Percentiles rank a stretch among this genome's conserved stretches.
phyloP scores from a whole-genome alignment of 441 rosid genomes.

The Mallotus repandus region DNA sequence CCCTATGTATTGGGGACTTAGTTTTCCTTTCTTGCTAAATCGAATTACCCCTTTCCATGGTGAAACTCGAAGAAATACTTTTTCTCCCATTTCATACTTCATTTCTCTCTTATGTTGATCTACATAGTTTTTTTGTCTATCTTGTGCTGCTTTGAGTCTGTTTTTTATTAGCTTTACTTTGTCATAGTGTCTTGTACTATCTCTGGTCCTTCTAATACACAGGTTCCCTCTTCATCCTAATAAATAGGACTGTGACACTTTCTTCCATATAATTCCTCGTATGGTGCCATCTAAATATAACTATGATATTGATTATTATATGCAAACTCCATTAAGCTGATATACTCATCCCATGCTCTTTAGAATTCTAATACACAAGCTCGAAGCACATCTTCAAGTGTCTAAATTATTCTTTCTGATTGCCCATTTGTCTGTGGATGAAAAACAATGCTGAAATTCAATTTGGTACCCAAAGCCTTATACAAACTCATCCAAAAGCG shows the following conservation, averaged over 20 bases:
- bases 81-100: background rate
- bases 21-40: too few species aligned
- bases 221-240: background rate
- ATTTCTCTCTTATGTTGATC: background rate
- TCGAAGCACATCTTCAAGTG: conserved; percentile 5
- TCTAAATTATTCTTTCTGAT: conserved; percentile 1
- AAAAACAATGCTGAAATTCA: background rate
- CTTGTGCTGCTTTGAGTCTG: background rate
- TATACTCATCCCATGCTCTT: background rate
- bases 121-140: background rate
- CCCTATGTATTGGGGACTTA: too few species aligned
- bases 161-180: background rate
- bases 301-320: background rate
- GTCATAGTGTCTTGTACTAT: background rate
- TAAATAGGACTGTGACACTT: too few species aligned
- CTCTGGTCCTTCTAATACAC: background rate
- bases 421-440: conserved; percentile 1
- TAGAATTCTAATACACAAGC: background rate
- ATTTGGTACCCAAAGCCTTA: background rate
- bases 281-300: background rate
- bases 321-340: background rate
- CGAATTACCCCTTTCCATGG: too few species aligned
- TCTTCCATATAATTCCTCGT: background rate
- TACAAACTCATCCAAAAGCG: background rate
- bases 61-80: background rate